Evolutionary conservation across 768 basidiomycete genomes (phyloP).

Genomic region (Nidularia sp.): DNA sequence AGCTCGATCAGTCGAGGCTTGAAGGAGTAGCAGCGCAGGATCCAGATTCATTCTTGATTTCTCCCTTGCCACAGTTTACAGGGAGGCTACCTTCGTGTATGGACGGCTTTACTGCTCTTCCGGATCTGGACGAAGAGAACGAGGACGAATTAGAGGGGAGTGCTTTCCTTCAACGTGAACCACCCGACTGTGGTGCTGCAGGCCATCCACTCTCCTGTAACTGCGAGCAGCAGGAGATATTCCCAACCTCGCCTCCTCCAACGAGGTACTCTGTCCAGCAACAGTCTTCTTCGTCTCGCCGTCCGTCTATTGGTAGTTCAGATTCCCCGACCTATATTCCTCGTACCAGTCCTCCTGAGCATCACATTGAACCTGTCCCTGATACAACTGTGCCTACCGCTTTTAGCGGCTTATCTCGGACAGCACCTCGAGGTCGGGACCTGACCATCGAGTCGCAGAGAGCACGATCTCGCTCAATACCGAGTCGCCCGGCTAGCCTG

Average conservation of each 20-base stretch:
- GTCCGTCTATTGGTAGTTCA: background rate
- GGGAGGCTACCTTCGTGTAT: constrained; percentile 22
- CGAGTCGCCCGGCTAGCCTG: no score
- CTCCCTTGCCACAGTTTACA: constrained; percentile 40
- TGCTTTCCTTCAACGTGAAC: constrained; percentile 2
- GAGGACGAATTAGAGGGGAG: constrained; percentile 15
- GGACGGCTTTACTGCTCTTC: constrained; percentile 25
- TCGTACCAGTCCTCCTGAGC: no score
- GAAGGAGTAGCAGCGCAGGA: constrained; percentile 26
- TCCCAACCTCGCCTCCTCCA: constrained; percentile 1
- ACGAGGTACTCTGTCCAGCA: no score
- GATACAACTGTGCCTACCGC: no score
- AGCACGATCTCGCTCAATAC: no score
- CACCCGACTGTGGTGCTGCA: constrained; percentile 13
- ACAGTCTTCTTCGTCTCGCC: no score
- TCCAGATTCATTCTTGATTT: constrained; percentile 30
- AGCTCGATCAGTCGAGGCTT: constrained; percentile 29
- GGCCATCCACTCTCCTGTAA: constrained; percentile 15
- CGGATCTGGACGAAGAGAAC: constrained; percentile 28
- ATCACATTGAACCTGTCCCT: no score
- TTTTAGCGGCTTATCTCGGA: no score
- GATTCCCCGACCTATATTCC: background rate
- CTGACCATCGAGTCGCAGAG: no score
- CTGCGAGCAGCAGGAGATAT: constrained; percentile 4
- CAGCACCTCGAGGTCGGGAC: no score